Evolutionary conservation across 768 basidiomycete species (phyloP).

Genomic region (Erythrobasidium yunnanense): DNA sequence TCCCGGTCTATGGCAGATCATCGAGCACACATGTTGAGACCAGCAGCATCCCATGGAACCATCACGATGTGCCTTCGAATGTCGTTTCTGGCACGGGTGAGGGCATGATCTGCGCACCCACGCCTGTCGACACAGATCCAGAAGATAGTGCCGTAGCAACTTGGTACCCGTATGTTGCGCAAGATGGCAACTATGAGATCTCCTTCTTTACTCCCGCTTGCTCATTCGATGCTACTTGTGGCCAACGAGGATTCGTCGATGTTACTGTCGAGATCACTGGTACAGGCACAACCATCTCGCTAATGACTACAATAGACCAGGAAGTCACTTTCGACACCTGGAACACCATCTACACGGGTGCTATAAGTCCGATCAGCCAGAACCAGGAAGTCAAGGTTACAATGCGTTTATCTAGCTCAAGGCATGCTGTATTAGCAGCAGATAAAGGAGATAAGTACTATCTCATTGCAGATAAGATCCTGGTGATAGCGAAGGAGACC

Average conservation of each 20-base stretch:
- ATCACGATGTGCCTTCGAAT: slow-evolving; percentile 47
- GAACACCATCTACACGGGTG: slow-evolving; percentile 64
- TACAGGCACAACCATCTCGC: slow-evolving; percentile 55
- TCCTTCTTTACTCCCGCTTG: slow-evolving; percentile 83
- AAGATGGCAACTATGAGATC: slow-evolving; percentile 72
- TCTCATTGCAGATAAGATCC: slow-evolving; percentile 75
- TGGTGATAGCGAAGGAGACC: slow-evolving; percentile 56
- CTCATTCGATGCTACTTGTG: slow-evolving; percentile 65
- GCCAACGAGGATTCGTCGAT: slow-evolving; percentile 63
- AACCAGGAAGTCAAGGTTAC: slow-evolving; percentile 19
- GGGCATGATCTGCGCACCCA: slow-evolving; percentile 57
- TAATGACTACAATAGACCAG: slow-evolving; percentile 62
- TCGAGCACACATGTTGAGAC: slow-evolving; percentile 57
- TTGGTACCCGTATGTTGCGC: slow-evolving; percentile 85
- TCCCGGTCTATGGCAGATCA: slow-evolving; percentile 37
- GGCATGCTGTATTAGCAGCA: slow-evolving; percentile 57
- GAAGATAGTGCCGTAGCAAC: slow-evolving; percentile 65
- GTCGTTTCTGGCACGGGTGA: slow-evolving; percentile 63
- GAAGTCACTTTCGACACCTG: slow-evolving; percentile 55
- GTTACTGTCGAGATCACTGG: slow-evolving; percentile 62
- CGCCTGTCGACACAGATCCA: slow-evolving; percentile 55
- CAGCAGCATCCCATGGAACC: slow-evolving; percentile 42
- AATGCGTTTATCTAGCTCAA: slow-evolving; percentile 46
- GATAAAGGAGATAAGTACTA: slow-evolving; percentile 62
- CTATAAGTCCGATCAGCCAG: slow-evolving; percentile 60